Base-by-base conservation (phyloP, 306 rosid genomes). In the Prunus mume region DNA sequence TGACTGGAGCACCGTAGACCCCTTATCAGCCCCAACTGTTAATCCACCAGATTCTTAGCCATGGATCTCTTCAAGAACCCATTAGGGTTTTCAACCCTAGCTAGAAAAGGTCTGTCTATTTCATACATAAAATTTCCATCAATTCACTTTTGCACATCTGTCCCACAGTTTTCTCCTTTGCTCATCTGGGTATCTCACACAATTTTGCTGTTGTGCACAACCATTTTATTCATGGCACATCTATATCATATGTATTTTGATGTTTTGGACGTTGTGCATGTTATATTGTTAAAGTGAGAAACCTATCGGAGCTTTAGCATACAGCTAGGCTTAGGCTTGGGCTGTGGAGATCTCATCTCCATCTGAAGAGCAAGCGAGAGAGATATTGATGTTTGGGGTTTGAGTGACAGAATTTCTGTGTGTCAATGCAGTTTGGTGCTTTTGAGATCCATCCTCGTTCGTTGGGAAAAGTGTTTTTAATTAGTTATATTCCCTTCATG, bases 1-100 rank as follows among this genome's bases (percentile, higher is more conserved):
- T 91, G 88, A 76, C 4, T 86, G 87, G 76, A 83, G 91, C 95
- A 91, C 83, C 52, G 64, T 12, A 61, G 70, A 81, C 24, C 13
- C 65, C 45, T 68, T 3, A 17, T 68, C 77, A 11, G 12, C 14
- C n/a, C 8, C 60, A 14, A n/a, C 47, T 24, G 41, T 34, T 13
- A 73, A 69, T 64, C 82, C 84, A 47, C 82, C 79, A 81, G 67
- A 46, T 68, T 28, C 46, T 14, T 50, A 24, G 18, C 45, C 10
- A 13, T 14, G n/a, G 43, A 65, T 25, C 28, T n/a, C 64, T 34
- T 65, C 60, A 51, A 65, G 52, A 56, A 28, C 61, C 71, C 75
- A n/a, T 56, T 72, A 66, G 75, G 81, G 75, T 79, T 82, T 77
- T 47, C 38, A 60, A 51, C 50, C 46, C 50, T 18, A 9, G 20